Evolutionary conservation across 2,329 filamentous ascomycete genomes (phyloP).

Genomic region (Aspergillus intermedius): DNA sequence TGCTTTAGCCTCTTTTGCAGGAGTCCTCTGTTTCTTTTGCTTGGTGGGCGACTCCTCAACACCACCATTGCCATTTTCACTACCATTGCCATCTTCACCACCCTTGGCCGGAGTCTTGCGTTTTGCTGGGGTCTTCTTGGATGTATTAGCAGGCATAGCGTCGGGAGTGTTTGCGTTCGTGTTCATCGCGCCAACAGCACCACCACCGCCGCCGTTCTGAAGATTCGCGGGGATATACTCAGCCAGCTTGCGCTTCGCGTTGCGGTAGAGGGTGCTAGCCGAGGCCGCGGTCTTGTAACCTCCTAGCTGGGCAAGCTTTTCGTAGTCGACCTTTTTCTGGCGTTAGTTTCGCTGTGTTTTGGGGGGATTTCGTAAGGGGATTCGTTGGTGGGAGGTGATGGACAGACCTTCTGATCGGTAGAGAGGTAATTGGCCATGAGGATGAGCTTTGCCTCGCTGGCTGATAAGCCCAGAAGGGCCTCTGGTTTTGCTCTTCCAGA

Average conservation of each 20-base stretch:
- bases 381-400: background rate
- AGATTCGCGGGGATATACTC: slow-evolving; percentile 2
- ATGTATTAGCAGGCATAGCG: slow-evolving; percentile 1
- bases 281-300: slow-evolving; percentile 32
- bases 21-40: slow-evolving; percentile 17
- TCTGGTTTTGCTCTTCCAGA: slow-evolving; percentile 11
- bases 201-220: background rate
- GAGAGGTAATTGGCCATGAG: slow-evolving; percentile 13
- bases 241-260: slow-evolving; percentile 33
- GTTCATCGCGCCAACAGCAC: background rate
- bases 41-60: slow-evolving; percentile 10
- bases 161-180: background rate
- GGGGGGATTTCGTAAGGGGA: background rate
- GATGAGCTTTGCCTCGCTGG: slow-evolving; percentile 13
- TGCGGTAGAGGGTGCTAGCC: slow-evolving; percentile 29
- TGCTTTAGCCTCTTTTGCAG: slow-evolving; percentile 8
- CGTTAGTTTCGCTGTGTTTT: background rate
- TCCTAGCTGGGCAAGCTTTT: slow-evolving; percentile 28
- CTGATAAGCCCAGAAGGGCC: slow-evolving; percentile 10
- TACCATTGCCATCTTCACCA: background rate
- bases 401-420: slow-evolving; percentile 11
- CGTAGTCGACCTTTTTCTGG: slow-evolving; percentile 32
- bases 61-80: too few species aligned
- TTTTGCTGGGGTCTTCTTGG: slow-evolving; percentile 14
- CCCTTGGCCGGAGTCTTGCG: slow-evolving; percentile 14